Evolutionary conservation across 2,329 filamentous ascomycete species (phyloP).

Genomic region (Chrysoporthe puriensis): DNA sequence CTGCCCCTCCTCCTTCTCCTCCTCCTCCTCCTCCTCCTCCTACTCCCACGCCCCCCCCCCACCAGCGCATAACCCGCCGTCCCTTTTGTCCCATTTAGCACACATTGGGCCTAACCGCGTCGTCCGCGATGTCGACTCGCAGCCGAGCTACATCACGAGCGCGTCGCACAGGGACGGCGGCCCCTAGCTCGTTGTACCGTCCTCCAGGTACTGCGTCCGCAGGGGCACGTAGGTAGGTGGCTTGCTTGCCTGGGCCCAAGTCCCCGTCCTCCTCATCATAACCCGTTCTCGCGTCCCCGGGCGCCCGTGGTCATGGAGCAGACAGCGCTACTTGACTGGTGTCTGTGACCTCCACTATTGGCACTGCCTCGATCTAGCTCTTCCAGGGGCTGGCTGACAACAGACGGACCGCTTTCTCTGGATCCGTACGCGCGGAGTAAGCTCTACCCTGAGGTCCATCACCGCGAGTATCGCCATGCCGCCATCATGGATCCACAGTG

Average conservation of each 20-base stretch:
- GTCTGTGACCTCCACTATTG: slow-evolving; percentile 17
- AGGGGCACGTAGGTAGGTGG: background rate
- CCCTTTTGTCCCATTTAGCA: slow-evolving; percentile 2
- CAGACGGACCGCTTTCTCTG: slow-evolving; percentile 19
- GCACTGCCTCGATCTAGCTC: slow-evolving; percentile 27
- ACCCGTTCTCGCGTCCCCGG: background rate
- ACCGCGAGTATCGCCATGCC: slow-evolving; percentile 5
- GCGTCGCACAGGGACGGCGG: background rate
- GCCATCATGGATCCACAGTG: slow-evolving; percentile 19
- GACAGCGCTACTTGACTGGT: slow-evolving; percentile 17
- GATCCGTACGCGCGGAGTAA: slow-evolving; percentile 21
- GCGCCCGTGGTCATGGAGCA: background rate
- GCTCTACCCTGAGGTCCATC: slow-evolving; percentile 16
- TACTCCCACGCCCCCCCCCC: too few species aligned
- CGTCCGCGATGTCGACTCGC: slow-evolving; percentile 4
- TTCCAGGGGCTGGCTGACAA: slow-evolving; percentile 24
- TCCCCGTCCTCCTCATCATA: background rate
- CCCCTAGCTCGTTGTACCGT: background rate
- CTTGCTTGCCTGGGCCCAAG: background rate
- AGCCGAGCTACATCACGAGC: slow-evolving; percentile 5
- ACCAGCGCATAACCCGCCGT: too few species aligned
- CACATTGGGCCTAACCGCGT: background rate
- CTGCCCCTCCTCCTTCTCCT: too few species aligned
- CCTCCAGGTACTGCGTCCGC: background rate
- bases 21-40: too few species aligned